These are phyloP conservation scores for Beauveria scarabaeidicola DNA, from an alignment of 2,329 filamentous ascomycete genomes.

Conservation along the genomic window DNA sequence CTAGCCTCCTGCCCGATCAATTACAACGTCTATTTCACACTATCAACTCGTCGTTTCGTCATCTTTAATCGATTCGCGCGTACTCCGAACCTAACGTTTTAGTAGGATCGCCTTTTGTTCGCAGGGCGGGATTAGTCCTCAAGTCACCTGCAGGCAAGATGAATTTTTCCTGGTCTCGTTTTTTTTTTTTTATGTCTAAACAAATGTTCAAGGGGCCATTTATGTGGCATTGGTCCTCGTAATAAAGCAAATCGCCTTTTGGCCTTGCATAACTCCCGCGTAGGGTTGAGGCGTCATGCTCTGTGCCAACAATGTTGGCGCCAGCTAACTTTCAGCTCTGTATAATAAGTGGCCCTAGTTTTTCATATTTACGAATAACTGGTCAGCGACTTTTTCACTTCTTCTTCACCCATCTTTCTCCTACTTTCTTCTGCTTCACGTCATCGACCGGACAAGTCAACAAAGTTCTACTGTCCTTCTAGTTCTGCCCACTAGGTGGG, in stretches of 20 bases:
- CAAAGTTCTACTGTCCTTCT: background rate
- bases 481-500: background rate
- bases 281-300: background rate
- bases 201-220: background rate
- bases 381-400: background rate
- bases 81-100: background rate
- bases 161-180: background rate
- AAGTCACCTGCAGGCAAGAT: background rate
- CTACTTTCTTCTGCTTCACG: background rate
- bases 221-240: background rate
- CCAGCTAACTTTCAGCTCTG: no score
- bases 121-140: background rate
- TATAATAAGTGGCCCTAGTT: no score
- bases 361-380: no score
- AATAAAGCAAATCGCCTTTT: background rate
- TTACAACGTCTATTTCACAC: background rate
- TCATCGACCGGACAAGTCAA: background rate
- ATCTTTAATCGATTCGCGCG: background rate
- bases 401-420: background rate
- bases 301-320: background rate
- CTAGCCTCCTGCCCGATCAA: background rate
- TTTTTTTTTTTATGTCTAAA: background rate
- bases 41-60: background rate
- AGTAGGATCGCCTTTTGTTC: background rate
- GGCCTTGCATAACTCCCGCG: background rate